Evolutionary conservation across 495 filamentous ascomycete genomes (phyloP), one percentile per base, ranked within the genome.

Genomic region (Podospora tetraspora): DNA sequence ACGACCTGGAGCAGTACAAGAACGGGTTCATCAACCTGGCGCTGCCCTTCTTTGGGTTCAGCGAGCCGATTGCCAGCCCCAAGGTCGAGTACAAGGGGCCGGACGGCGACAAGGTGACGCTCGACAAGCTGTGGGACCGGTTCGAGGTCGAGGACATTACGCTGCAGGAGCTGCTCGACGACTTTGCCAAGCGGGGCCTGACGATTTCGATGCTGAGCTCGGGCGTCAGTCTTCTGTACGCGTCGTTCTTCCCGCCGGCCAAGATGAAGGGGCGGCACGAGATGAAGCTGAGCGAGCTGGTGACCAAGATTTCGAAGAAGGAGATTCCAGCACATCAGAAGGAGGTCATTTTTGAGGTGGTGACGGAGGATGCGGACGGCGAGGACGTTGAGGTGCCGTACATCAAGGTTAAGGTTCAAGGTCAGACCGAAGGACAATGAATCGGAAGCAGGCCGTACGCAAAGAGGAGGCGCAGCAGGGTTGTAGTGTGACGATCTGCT

Each of bases 11-110:
- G 79, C 91, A 97, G 73, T 99, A 94, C 86, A 98, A 98, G 86
- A 99, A 99, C 79, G 96, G 96, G 25, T 99, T 99, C 77, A 81
- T 98, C 77, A 99, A 99, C 82, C 83, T 99, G 67, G 96, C 96
- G 7, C 85, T 99, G 61, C 95, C 95, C 9, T 97, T 98, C 85
- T 93, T 98, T 69, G 94, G 94, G 22, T 99, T 98, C 86, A 96
- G 92, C 78, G 95, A 99, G 79, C 95, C 95, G 12, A 92, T 99
- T 72, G 86, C 87, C 22, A 96, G 92, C 71, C 92, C 92, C 22
- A 97, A 98, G 83, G 92, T 92, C 71, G 92, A 87, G 74, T 99
- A 98, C 79, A 75, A 82, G 73, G 88, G 93, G 64, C 79, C 87
- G 56, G 83, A 89, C 32, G 89, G 88, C 71, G 43, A 52, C 6